Conservation (phyloP, 371 early-diverging fungal genomes). For the Rhizopus delemar region DNA sequence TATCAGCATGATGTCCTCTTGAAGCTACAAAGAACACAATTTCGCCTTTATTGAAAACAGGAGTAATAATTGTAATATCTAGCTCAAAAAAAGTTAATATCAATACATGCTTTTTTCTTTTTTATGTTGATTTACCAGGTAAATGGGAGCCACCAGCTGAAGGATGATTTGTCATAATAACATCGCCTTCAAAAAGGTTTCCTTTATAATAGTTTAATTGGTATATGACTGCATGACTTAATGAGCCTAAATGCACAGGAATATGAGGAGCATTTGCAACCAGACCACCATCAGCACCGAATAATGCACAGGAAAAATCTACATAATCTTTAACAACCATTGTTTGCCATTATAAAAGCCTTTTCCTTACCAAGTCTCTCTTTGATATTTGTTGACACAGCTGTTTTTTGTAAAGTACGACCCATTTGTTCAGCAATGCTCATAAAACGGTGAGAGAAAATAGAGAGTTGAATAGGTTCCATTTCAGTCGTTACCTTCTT, state of each 20-base stretch:
- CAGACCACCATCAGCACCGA: constrained; percentile 89
- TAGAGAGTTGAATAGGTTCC: constrained; percentile 87
- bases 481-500: constrained; percentile 56
- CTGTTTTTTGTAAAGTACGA: constrained; percentile 88
- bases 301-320: constrained; percentile 97
- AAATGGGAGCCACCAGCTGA: constrained; percentile 95
- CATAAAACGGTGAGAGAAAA: constrained; percentile 97
- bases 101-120: not conserved
- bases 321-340: constrained; percentile 23
- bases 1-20: constrained; percentile 96
- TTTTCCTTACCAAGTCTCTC: constrained; percentile 65
- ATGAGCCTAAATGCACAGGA: constrained; percentile 92
- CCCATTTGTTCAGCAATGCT: constrained; percentile 98
- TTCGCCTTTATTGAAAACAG: constrained; percentile 82
- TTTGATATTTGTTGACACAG: constrained; percentile 96
- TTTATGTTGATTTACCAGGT: constrained; percentile 53
- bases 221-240: constrained; percentile 91
- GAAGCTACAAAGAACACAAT: constrained; percentile 95
- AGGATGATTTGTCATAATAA: constrained; percentile 94
- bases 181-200: constrained; percentile 82
- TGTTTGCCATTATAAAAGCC: not conserved
- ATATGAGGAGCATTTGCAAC: constrained; percentile 94
- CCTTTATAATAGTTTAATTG: constrained; percentile 77
- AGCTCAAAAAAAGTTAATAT: not conserved
- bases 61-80: constrained; percentile 95